Evolutionary conservation across 306 rosid genomes (phyloP).

Genomic region (Cicer pinnatifidum): DNA sequence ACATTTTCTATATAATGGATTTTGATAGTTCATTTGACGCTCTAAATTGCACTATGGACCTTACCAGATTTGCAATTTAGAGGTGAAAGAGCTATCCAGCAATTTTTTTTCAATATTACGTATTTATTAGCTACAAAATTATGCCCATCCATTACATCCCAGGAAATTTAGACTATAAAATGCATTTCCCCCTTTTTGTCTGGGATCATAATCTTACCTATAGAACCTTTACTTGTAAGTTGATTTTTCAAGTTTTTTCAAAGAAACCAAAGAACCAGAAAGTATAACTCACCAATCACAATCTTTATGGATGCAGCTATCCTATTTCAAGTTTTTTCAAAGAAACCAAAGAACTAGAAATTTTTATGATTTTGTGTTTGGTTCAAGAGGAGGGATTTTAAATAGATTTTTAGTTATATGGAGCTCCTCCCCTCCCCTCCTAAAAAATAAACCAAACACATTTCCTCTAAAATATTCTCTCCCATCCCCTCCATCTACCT

Average conservation of each 20-base stretch:
- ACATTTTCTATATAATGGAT: background rate
- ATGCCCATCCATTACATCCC: background rate
- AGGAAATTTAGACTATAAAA: slow-evolving; percentile 7
- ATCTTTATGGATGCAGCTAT: background rate
- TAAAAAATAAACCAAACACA: too few species aligned
- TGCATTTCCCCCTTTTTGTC: slow-evolving; percentile 2
- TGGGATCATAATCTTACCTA: slow-evolving; percentile 21
- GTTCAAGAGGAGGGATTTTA: too few species aligned
- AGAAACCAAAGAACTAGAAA: too few species aligned
- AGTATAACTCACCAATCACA: slow-evolving; percentile 1
- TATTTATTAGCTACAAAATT: slow-evolving; percentile 1
- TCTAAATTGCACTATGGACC: slow-evolving; percentile 1
- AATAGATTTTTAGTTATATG: too few species aligned
- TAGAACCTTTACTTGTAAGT: slow-evolving; percentile 23
- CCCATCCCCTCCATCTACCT: too few species aligned
- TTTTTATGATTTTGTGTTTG: too few species aligned
- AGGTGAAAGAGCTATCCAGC: slow-evolving; percentile 27
- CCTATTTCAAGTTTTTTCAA: too few species aligned
- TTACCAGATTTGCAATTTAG: slow-evolving; percentile 3
- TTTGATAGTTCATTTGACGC: background rate
- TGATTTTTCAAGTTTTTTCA: slow-evolving; percentile 28
- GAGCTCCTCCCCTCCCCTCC: too few species aligned
- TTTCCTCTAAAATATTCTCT: too few species aligned
- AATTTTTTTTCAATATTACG: slow-evolving; percentile 21
- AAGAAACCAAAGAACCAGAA: background rate